Evolutionary conservation across 305 asterid species (phyloP), one percentile per base, ranked within the genome.

Genomic region (Salvia sclarea): DNA sequence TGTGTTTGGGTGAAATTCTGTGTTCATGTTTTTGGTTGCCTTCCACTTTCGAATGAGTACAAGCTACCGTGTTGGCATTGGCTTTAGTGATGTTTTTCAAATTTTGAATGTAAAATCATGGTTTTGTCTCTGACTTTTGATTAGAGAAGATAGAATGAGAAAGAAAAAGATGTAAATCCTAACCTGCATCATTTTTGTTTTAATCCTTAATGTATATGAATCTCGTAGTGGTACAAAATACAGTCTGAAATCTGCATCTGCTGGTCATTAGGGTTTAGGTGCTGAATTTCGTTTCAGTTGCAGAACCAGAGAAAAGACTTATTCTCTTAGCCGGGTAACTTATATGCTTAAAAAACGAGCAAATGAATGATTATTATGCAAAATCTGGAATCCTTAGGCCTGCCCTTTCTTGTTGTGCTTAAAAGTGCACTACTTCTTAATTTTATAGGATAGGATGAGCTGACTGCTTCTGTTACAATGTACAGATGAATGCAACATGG

Each of bases 1-100:
- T n/a, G n/a, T n/a, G n/a, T 37, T 31, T 61, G 3, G 56, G n/a
- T 44, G 43, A 69, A 44, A 58, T 53, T 58, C 64, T 37, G 6
- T 20, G 71, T 10, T 69, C 25, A 63, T 18, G 40, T 48, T 68
- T 45, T 11, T 13, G 41, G 24, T 50, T 50, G 9, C 18, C 0
- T n/a, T 49, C 37, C 13, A 8, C 14, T 40, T 20, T 18, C 16
- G 7, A n/a, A 38, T 64, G 58, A 16, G 6, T 55, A 9, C 35
- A 6, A 37, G 68, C 14, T 30, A 24, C 45, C 7, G 6, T 53
- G n/a, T 52, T 53, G 13, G 13, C 57, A 25, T 68, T 33, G 20
- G 9, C 37, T 45, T 44, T 38, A 35, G 49, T 24, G 58, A 50
- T 11, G 63, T 22, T 6, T 33, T 30, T 21, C 13, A 9, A 31